A percentile compares a stretch with the other conserved stretches of the same genome.
Conservation (phyloP, 495 filamentous ascomycete species). For the Achaetomiella virescens region DNA sequence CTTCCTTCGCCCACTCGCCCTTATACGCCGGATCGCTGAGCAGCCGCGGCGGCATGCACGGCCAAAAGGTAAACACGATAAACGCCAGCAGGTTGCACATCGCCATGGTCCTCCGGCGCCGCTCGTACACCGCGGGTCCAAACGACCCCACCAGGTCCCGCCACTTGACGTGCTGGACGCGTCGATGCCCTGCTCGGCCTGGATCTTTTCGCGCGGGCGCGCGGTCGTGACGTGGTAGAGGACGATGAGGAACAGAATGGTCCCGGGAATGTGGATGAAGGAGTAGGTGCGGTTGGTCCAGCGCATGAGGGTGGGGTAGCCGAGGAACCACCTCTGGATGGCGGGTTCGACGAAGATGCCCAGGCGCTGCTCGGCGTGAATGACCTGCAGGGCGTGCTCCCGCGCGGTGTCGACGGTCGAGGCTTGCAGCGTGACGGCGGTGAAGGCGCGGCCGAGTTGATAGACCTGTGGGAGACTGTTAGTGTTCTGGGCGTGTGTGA, state of each 20-base stretch:
- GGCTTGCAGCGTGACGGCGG: conserved; percentile 53
- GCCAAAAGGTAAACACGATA: conserved; percentile 70
- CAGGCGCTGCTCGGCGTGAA: conserved; percentile 56
- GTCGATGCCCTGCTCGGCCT: conserved; percentile 26
- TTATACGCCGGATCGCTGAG: conserved; percentile 45
- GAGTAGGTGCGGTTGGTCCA: conserved; percentile 63
- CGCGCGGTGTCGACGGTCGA: conserved; percentile 44
- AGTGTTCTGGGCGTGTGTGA: background rate
- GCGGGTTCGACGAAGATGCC: conserved; percentile 57
- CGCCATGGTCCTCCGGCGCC: conserved; percentile 57
- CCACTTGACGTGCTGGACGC: conserved; percentile 29
- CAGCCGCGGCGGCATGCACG: conserved; percentile 74
- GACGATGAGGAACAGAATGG: conserved; percentile 60
- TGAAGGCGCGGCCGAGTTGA: conserved; percentile 37
- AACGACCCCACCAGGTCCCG: conserved; percentile 41
- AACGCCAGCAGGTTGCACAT: conserved; percentile 73
- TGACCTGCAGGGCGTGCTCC: conserved; percentile 52
- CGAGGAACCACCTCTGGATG: conserved; percentile 52
- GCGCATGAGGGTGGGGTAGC: conserved; percentile 21
- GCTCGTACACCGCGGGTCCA: conserved; percentile 25
- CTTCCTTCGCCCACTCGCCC: conserved; percentile 23
- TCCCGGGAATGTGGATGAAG: conserved; percentile 78
- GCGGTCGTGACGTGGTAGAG: conserved; percentile 62
- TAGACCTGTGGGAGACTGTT: conserved; percentile 22
- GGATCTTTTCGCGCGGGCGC: conserved; percentile 32